Conservation (phyloP, 495 filamentous ascomycete species). For the Tuber calosporum region DNA sequence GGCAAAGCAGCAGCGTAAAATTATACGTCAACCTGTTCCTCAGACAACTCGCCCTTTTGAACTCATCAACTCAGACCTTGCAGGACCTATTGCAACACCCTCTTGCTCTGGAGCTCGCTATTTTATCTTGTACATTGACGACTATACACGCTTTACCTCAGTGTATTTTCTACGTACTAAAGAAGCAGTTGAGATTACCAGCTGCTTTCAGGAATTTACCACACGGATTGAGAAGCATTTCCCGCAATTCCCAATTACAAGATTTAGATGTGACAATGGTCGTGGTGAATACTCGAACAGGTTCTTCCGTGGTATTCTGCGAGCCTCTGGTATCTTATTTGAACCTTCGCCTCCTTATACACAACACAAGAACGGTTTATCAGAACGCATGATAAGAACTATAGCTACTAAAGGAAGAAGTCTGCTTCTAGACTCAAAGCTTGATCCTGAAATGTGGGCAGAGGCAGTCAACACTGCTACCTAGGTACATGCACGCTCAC, state of each 20-base stretch:
- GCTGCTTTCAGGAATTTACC: background rate
- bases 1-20: background rate
- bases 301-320: background rate
- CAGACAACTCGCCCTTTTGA: background rate
- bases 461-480: background rate
- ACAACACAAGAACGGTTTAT: background rate
- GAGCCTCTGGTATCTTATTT: background rate
- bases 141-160: background rate
- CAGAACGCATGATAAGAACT: background rate
- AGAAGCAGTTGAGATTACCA: background rate
- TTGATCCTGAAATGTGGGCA: background rate
- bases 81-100: background rate
- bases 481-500: background rate
- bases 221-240: background rate
- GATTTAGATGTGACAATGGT: slow-evolving; percentile 16
- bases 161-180: slow-evolving; percentile 10
- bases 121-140: slow-evolving; percentile 12
- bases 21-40: background rate
- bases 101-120: background rate
- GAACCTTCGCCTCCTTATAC: background rate
- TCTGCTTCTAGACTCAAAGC: background rate
- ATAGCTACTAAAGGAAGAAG: background rate
- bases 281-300: slow-evolving; percentile 9
- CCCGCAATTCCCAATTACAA: background rate
- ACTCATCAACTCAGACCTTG: background rate